Evolutionary conservation across 176 grass and related monocot genomes (phyloP).

Genomic region (Oryza meridionalis): DNA sequence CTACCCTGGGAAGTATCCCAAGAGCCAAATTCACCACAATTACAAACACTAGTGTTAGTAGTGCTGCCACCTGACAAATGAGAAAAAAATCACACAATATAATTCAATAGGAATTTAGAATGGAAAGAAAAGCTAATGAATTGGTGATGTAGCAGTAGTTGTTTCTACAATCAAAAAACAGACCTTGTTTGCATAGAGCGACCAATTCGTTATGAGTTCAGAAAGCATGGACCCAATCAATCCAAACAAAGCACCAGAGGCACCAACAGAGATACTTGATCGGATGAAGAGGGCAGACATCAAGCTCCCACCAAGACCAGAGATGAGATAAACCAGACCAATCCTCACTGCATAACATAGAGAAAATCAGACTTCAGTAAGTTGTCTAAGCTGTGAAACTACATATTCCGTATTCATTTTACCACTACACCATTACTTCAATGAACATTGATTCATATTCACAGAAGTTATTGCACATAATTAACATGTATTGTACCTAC

Average conservation of each 20-base stretch:
- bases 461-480: not conserved
- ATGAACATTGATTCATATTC: not conserved
- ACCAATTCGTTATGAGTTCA: constrained; percentile 91
- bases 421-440: not conserved
- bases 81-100: constrained; percentile 17
- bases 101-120: not conserved
- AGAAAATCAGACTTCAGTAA: constrained; percentile 17
- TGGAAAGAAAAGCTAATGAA: not conserved
- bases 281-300: constrained; percentile 81
- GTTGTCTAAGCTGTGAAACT: not conserved
- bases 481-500: not conserved
- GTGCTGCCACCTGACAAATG: constrained; percentile 60
- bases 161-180: not conserved
- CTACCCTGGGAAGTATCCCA: constrained; percentile 74
- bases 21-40: constrained; percentile 77
- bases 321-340: constrained; percentile 69
- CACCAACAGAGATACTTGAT: constrained; percentile 80
- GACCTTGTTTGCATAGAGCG: constrained; percentile 94
- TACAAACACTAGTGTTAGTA: constrained; percentile 60
- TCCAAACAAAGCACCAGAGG: constrained; percentile 88
- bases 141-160: not conserved
- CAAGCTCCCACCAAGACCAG: constrained; percentile 82
- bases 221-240: constrained; percentile 92
- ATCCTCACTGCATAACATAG: constrained; percentile 57
- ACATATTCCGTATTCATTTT: not conserved